Evolutionary conservation across 345 rosid species (phyloP), one percentile per base, ranked within the genome.

Genomic region (Psidium guajava): DNA sequence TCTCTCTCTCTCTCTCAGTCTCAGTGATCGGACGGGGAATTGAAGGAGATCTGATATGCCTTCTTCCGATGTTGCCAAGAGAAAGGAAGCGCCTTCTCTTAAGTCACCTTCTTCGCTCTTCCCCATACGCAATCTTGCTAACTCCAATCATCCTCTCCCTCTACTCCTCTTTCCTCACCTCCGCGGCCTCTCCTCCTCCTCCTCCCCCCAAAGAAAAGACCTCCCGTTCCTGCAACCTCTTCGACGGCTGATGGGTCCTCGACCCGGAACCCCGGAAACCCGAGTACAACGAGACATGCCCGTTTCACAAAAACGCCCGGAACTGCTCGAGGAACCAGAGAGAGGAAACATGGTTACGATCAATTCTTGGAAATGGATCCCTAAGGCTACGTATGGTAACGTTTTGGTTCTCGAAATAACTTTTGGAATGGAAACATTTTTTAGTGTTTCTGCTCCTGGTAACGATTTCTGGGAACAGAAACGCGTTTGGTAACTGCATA

Each of bases 241-340:
- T 95, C 89, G 7, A 83, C 82, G 99, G 99, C 77, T 85, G 81
- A 74, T 97, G 99, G 99, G 89, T 95, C 82, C 88, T 88, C 44
- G 81, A 88, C 87, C 88, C 90, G 58, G 69, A 86, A 15, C 28
- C 86, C 69, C 85, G 87, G 24, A 86, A 85, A 52, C 93, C 95
- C 61, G 25, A 90, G 25, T 96, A 97, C 93, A 89, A 95, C 54
- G 97, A 91, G n/a, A 87, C 96, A 52, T 96, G 99, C 91, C 98
- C 99, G 22, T 96, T 97, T 73, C 99, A 96, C 84, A 88, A 98
- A 86, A 95, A 96, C 91, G 90, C 99, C 28, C 96, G 99, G 98
- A 97, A 97, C 87, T 96, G 98, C 91, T 81, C 93, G 84, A 84
- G 88, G 84, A 96, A 93, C 93, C 88, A 91, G 86, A 88, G 98